Base-by-base conservation (phyloP, 352 stramenopile genomes). In the Pilasporangium apinafurcum region DNA sequence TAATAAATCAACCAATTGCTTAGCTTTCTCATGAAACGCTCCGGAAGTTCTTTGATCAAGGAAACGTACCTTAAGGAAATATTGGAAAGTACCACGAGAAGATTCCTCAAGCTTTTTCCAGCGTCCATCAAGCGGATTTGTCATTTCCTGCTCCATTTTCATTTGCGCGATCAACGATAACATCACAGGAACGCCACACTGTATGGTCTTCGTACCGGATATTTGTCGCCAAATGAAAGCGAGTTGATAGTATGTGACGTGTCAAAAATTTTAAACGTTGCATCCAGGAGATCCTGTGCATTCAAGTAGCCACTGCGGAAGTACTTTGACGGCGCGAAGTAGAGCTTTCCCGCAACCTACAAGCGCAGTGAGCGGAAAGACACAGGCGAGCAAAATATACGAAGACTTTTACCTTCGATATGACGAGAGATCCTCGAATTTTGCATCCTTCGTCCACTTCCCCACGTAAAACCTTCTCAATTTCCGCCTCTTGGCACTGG, bases 301-400 rank as follows among this genome's bases (percentile, higher is more conserved):
- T 71, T 74, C 39, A 87, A 63, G 48, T 92, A 92, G 3, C 81
- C 81, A 29, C 73, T 85, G 47, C 71, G 68, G 45, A 92, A 90
- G 53, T 82, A 83, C 57, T 86, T 89, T 43, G 77, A 86, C 18
- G 80, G 80, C 41, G 80, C 80, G 48, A 92, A 92, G 50, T 88
- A 90, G 13, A 92, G 42, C 37, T 78, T 83, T 10, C 77, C 81
- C 13, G 75, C 74, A 26, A 89, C 80, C 79, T 91, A 24, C 3
- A 20, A 14, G n/a, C n/a, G n/a, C n/a, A n/a, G n/a, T n/a, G n/a
- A n/a, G n/a, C n/a, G n/a, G n/a, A 1, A 5, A 26, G 4, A 24
- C 5, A 10, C 21, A 24, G 40, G 14, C 12, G n/a, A 25, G 9
- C n/a, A 32, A 30, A 48, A 35, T 38, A 58, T 38, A 25, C 8